Evolutionary conservation across 192 early-diverging fungal genomes (phyloP).

Genomic region (Coemansia sp.): DNA sequence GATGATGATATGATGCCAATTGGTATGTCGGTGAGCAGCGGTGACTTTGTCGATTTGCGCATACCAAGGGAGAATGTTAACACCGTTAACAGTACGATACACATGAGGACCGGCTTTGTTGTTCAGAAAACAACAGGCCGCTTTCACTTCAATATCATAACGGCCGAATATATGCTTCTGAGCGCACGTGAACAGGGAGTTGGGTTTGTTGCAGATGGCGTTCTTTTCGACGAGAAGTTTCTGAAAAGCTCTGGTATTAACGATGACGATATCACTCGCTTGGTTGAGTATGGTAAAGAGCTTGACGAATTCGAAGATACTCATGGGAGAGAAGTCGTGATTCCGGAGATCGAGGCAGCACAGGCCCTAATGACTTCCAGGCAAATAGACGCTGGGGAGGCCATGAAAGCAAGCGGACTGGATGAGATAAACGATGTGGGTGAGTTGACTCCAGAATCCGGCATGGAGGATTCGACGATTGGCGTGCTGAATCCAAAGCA

Average conservation of each 20-base stretch:
- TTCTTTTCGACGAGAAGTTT: constrained; percentile 35
- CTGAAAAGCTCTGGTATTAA: constrained; percentile 26
- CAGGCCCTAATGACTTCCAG: constrained; percentile 1
- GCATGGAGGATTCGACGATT: background rate
- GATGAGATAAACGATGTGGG: background rate
- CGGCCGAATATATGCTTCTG: background rate
- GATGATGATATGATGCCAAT: constrained; percentile 32
- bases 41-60: constrained; percentile 49
- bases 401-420: background rate
- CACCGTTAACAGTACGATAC: background rate
- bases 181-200: constrained; percentile 29
- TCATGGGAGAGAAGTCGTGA: constrained; percentile 27
- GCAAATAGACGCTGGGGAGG: background rate
- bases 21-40: constrained; percentile 28
- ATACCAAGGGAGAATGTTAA: background rate
- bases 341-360: constrained; percentile 9
- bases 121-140: constrained; percentile 41
- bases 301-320: constrained; percentile 25
- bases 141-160: constrained; percentile 36
- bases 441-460: background rate
- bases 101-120: constrained; percentile 9
- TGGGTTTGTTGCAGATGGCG: constrained; percentile 45
- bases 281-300: constrained; percentile 23
- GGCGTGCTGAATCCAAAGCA: background rate
- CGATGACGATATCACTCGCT: constrained; percentile 7